A percentile compares a stretch with the other conserved stretches of the same genome.
These are phyloP conservation scores for Erigeron philadelphicus DNA, from an alignment of 140 eudicot species.

Conservation along the genomic window DNA sequence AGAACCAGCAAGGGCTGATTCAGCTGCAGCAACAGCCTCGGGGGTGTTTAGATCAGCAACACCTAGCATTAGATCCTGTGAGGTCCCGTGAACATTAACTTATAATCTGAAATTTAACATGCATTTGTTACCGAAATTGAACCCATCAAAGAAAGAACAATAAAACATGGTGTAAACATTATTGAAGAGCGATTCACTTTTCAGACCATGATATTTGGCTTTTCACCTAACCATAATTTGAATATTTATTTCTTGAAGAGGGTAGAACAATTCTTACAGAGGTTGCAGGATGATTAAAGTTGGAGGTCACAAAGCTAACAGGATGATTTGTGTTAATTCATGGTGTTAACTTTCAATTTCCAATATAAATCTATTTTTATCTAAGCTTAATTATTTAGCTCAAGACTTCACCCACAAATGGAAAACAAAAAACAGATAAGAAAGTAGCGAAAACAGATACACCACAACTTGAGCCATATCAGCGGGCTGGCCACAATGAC, in stretches of 20 bases:
- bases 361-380: neutral
- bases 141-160: too few species aligned
- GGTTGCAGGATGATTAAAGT: neutral
- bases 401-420: neutral
- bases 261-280: neutral
- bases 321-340: neutral
- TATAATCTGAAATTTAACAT: too few species aligned
- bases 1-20: constrained; percentile 56
- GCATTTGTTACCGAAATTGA: too few species aligned
- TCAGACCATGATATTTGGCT: too few species aligned
- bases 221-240: too few species aligned
- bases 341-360: neutral
- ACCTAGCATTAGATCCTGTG: constrained; percentile 74
- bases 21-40: constrained; percentile 83
- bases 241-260: neutral
- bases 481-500: neutral
- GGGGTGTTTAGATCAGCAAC: constrained; percentile 84
- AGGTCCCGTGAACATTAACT: neutral
- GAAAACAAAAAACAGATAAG: too few species aligned
- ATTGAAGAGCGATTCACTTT: too few species aligned
- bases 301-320: neutral
- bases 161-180: too few species aligned
- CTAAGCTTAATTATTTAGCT: neutral
- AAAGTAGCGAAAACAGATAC: neutral
- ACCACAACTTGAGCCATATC: neutral